Percentiles rank a stretch among this genome's conserved stretches.
Evolutionary conservation across 805 yeast species (phyloP).

Genomic region (Myxozyma melibiosi): DNA sequence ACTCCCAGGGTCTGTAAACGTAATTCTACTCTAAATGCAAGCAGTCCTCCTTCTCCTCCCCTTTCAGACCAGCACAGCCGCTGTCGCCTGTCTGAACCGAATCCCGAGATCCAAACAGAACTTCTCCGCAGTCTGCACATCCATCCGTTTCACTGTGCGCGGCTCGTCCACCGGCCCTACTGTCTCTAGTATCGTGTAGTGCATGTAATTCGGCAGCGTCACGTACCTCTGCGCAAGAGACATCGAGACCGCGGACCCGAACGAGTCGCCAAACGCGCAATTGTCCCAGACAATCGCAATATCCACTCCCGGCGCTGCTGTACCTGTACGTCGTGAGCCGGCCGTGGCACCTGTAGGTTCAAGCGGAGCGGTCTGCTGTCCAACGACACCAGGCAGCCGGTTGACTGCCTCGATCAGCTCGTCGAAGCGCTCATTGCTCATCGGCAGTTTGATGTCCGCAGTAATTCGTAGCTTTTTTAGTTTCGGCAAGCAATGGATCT

Average conservation of each 20-base stretch:
- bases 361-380: not conserved
- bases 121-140: slow-evolving; percentile 4
- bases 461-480: slow-evolving; percentile 12
- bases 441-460: slow-evolving; percentile 21
- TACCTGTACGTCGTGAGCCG: not conserved
- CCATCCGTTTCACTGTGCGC: slow-evolving; percentile 11
- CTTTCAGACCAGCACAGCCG: not conserved
- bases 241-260: slow-evolving; percentile 7
- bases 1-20: too few species aligned
- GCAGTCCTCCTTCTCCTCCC: not conserved
- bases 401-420: slow-evolving; percentile 16
- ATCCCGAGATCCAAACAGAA: slow-evolving; percentile 17
- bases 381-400: slow-evolving; percentile 12
- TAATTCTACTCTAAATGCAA: too few species aligned
- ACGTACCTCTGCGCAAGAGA: slow-evolving; percentile 7
- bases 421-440: not conserved
- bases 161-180: slow-evolving; percentile 17
- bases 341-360: not conserved
- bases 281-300: slow-evolving; percentile 11
- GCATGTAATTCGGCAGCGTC: slow-evolving; percentile 14
- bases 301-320: slow-evolving; percentile 7
- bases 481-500: slow-evolving; percentile 10
- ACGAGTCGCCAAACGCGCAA: slow-evolving; percentile 11
- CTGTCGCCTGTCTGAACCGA: not conserved
- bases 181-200: slow-evolving; percentile 18